phyloP scores from a whole-genome alignment of 192 early-diverging fungal species.

The Dimargaris xerosporica region DNA sequence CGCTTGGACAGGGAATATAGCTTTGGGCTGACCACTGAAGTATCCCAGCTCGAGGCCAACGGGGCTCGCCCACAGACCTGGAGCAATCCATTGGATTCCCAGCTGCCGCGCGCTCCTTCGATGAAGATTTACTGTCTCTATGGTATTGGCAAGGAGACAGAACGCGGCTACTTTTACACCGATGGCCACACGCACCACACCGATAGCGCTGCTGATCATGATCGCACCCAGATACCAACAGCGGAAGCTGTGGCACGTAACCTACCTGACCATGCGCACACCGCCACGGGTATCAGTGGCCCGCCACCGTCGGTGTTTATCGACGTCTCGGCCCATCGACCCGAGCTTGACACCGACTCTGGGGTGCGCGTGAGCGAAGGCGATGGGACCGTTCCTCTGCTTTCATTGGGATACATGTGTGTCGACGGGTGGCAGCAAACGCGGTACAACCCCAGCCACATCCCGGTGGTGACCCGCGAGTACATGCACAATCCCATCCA shows the following conservation, averaged over 20 bases:
- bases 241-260: background rate
- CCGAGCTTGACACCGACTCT: constrained; percentile 41
- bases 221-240: background rate
- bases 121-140: constrained; percentile 76
- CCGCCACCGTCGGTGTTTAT: constrained; percentile 22
- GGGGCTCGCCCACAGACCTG: constrained; percentile 43
- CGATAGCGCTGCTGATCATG: constrained; percentile 13
- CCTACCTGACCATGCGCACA: constrained; percentile 19
- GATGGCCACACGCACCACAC: constrained; percentile 18
- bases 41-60: constrained; percentile 39
- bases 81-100: constrained; percentile 66
- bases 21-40: constrained; percentile 40
- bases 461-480: constrained; percentile 56
- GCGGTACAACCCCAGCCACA: constrained; percentile 65
- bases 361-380: constrained; percentile 34
- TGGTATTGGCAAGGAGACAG: constrained; percentile 61
- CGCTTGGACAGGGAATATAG: constrained; percentile 45
- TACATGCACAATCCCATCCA: constrained; percentile 38
- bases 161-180: constrained; percentile 71
- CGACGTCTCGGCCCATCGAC: constrained; percentile 34
- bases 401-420: constrained; percentile 84
- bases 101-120: constrained; percentile 47
- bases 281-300: constrained; percentile 8
- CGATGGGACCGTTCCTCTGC: constrained; percentile 76
- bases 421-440: constrained; percentile 62